Evolutionary conservation across 441 rosid genomes (phyloP), one percentile per base, ranked within the genome.

Genomic region (Capsella rubella): DNA sequence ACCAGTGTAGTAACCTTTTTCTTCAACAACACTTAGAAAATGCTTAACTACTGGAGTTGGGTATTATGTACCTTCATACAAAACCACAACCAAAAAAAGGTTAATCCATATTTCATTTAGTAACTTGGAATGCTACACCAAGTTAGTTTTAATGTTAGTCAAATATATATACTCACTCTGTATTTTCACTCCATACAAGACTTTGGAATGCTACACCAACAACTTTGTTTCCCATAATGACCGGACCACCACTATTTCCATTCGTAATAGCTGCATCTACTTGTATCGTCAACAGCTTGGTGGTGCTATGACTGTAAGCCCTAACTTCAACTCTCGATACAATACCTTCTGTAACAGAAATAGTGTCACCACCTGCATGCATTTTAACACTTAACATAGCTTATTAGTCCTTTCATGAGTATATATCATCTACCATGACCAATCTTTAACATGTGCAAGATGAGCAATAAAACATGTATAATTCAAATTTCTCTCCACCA

Each of bases 101-200:
- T 34, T 7, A 34, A 34, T 34, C 37, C 37, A 34, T 34, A 34
- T 51, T 25, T 25, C 31, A 11, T 25, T n/a, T 49, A 16, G 12
- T 8, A 51, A 49, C 37, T 34, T 34, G 37, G 37, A 21, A 21
- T 21, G 25, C 25, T 21, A 21, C 25, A 21, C 25, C 25, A 21
- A 21, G 1, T 21, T 21, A 21, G 25, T 21, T 21, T 21, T 21
- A 21, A 21, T 21, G 25, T 21, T 1, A 21, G 25, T 21, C 25
- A 21, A 21, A 21, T 21, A 21, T 21, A 21, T 21, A 21, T 21
- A 21, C 56, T 52, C n/a, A 52, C 56, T 1, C 4, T 82, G 89
- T 43, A 85, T 87, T 55, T 14, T 31, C 2, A 31, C 39, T 5
- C 7, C 3, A 0, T 31, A 0, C 0, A 55, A 1, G 39, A n/a